Percentiles rank a stretch among this genome's conserved stretches.
These are phyloP conservation scores for Botrytis byssoidea DNA, from an alignment of 2,329 filamentous ascomycete genomes.

Conservation along the genomic window DNA sequence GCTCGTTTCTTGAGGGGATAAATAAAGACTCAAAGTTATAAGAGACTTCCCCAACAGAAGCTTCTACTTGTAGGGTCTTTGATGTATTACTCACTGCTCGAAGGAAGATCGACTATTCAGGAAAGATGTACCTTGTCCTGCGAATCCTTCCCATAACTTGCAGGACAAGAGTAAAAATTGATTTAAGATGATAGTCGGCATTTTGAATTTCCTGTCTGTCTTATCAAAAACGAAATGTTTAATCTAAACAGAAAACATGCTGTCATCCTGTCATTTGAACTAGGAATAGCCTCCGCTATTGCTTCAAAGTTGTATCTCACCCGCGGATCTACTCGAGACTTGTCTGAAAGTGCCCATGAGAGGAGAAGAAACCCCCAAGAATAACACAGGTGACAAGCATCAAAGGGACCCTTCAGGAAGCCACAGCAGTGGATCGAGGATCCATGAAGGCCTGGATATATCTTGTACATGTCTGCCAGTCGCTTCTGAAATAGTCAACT, in stretches of 20 bases:
- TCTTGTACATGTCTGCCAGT: not conserved
- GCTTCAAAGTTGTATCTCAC: not conserved
- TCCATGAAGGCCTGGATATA: not conserved
- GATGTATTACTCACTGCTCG: not conserved
- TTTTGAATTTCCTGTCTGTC: not conserved
- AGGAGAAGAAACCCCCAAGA: fast-evolving
- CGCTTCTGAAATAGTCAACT: not conserved
- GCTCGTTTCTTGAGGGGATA: not conserved
- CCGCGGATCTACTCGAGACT: not conserved
- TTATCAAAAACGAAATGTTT: not conserved
- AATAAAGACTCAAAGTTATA: not conserved
- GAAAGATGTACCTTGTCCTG: not conserved
- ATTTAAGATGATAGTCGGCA: not conserved
- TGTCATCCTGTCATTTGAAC: not conserved
- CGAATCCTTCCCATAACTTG: not conserved
- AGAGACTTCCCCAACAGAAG: not conserved
- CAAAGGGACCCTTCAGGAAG: not conserved
- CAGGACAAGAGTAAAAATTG: not conserved
- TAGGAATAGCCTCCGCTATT: not conserved
- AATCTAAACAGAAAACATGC: not conserved
- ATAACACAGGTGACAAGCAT: not conserved
- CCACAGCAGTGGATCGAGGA: not conserved
- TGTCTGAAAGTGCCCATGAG: not conserved
- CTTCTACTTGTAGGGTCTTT: not conserved
- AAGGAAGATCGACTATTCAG: not conserved